Percentiles rank a stretch among this genome's conserved stretches.
phyloP scores from a whole-genome alignment of 148 eudicot genomes.

The Spergularia bocconei region DNA sequence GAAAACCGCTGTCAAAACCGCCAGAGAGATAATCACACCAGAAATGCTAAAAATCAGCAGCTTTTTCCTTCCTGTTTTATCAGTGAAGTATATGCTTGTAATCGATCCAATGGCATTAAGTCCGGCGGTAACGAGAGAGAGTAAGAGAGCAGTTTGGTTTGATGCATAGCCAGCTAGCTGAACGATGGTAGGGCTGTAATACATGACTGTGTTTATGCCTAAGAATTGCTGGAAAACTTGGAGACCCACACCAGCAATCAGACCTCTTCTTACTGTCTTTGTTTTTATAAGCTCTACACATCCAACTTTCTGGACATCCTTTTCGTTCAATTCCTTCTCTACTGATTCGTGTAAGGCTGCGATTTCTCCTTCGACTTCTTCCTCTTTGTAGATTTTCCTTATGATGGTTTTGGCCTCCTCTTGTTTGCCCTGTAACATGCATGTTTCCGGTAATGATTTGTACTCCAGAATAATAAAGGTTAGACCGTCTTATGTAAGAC shows the following conservation, averaged over 20 bases:
- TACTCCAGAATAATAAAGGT: too few relatives aligned
- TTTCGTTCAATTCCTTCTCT: slow-evolving; percentile 41
- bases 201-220: slow-evolving; percentile 73
- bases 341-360: slow-evolving; percentile 51
- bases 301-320: slow-evolving; percentile 12
- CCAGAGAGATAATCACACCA: slow-evolving; percentile 48
- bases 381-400: slow-evolving; percentile 42
- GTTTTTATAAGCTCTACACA: slow-evolving; percentile 33
- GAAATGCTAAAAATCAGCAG: slow-evolving; percentile 46
- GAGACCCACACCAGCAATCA: slow-evolving; percentile 55
- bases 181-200: slow-evolving; percentile 63
- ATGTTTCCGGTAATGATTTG: too few relatives aligned
- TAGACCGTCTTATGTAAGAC: too few relatives aligned
- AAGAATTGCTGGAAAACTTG: slow-evolving; percentile 67
- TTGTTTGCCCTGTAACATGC: slow-evolving; percentile 44
- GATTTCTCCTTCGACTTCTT: slow-evolving; percentile 50
- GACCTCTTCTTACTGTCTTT: slow-evolving; percentile 46
- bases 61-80: slow-evolving; percentile 57
- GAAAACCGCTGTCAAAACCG: slow-evolving; percentile 38
- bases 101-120: slow-evolving; percentile 58
- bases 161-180: slow-evolving; percentile 61
- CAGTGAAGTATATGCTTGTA: slow-evolving; percentile 60
- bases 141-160: slow-evolving; percentile 58
- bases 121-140: slow-evolving; percentile 62
- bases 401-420: slow-evolving; percentile 49